A percentile compares a stretch with the other conserved stretches of the same genome.
These are phyloP conservation scores for Exserohilum turcica DNA, from an alignment of 2,329 filamentous ascomycete species.

Conservation along the genomic window DNA sequence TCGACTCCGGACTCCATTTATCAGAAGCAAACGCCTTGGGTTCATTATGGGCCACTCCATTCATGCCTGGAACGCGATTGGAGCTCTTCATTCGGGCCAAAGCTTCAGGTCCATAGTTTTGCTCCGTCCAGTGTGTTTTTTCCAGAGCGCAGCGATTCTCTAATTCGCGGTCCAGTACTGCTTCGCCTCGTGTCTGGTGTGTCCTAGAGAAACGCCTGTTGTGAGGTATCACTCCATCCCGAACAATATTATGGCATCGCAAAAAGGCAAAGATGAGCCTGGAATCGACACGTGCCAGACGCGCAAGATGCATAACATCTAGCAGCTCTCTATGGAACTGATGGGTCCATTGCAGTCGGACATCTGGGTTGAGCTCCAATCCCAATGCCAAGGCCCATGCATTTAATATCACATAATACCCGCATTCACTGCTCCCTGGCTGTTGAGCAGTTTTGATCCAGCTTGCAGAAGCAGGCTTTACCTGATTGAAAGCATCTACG, in stretches of 20 bases:
- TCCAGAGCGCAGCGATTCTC: background rate
- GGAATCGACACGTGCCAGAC: conserved; percentile 19
- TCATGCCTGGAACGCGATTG: background rate
- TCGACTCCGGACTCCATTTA: background rate
- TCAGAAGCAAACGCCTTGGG: background rate
- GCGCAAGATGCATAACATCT: conserved; percentile 15
- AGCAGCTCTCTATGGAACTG: conserved; percentile 9
- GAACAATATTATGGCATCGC: conserved; percentile 12
- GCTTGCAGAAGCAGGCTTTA: background rate
- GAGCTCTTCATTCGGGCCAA: background rate
- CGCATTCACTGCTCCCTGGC: conserved; percentile 10
- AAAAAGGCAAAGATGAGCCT: conserved; percentile 24
- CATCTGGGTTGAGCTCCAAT: conserved; percentile 13
- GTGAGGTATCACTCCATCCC: background rate
- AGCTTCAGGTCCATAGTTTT: background rate
- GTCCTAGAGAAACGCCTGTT: background rate
- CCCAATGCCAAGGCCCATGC: conserved; percentile 31
- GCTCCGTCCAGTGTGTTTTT: background rate
- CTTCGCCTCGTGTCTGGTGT: too few species aligned
- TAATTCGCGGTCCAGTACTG: background rate
- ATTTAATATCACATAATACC: conserved; percentile 26
- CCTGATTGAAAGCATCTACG: background rate
- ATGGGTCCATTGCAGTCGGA: conserved; percentile 7
- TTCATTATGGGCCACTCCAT: background rate
- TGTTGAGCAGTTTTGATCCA: conserved; percentile 15